Evolutionary conservation across 2,329 filamentous ascomycete genomes (phyloP).

Genomic region (Ascochyta rabiei): DNA sequence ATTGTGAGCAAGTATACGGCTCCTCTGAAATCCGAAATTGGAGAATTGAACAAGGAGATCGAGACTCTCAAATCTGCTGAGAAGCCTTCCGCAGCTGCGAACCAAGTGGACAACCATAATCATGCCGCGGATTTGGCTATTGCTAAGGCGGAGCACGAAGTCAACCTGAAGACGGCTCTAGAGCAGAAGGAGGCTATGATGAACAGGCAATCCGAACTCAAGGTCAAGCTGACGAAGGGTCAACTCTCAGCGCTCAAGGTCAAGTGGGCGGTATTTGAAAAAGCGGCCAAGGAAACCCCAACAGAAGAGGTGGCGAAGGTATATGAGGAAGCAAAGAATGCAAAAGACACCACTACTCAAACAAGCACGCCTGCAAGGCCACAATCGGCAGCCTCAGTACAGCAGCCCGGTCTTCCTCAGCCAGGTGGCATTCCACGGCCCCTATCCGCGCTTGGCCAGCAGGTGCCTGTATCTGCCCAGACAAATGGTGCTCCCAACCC

Average conservation of each 20-base stretch:
- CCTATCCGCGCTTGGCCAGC: constrained; percentile 16
- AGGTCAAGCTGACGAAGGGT: constrained; percentile 76
- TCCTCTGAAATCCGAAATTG: constrained; percentile 17
- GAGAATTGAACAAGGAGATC: constrained; percentile 9
- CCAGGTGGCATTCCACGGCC: constrained; percentile 11
- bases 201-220: constrained; percentile 61
- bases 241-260: constrained; percentile 66
- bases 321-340: constrained; percentile 78
- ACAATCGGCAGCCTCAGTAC: constrained; percentile 9
- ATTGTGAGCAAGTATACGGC: constrained; percentile 13
- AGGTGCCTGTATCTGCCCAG: constrained; percentile 19
- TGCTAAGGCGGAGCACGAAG: constrained; percentile 45
- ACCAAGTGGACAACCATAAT: constrained; percentile 17
- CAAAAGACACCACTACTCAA: constrained; percentile 53
- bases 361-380: constrained; percentile 26
- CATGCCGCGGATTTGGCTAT: constrained; percentile 25
- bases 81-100: background rate
- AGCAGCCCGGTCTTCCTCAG: constrained; percentile 14
- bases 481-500: constrained; percentile 25
- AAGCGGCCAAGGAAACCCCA: constrained; percentile 83
- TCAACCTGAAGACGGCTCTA: constrained; percentile 45
- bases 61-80: constrained; percentile 3
- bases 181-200: constrained; percentile 58
- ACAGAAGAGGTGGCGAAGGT: constrained; percentile 83
- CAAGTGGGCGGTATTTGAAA: constrained; percentile 79